These are phyloP conservation scores for Cicer yamashitae DNA, from an alignment of 306 rosid genomes.

Conservation along the genomic window DNA sequence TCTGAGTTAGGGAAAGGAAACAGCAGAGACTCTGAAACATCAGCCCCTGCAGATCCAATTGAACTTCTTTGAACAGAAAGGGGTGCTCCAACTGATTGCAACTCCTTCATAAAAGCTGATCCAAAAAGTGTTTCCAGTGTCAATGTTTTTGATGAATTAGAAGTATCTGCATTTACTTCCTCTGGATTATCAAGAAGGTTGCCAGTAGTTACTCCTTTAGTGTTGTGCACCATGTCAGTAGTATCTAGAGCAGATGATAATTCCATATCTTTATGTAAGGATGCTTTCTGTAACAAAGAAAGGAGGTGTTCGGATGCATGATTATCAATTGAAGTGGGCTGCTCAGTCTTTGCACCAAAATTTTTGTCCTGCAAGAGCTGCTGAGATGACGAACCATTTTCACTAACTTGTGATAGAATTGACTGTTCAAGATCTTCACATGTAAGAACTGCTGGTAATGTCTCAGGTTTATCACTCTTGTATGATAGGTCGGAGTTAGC, in stretches of 20 bases:
- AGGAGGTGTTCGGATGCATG: constrained; percentile 87
- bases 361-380: constrained; percentile 54
- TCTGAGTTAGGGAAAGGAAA: constrained; percentile 58
- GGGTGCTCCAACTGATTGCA: constrained; percentile 97
- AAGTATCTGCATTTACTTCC: constrained; percentile 59
- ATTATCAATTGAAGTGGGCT: constrained; percentile 61
- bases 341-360: constrained; percentile 57
- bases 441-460: constrained; percentile 75
- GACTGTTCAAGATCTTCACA: constrained; percentile 97
- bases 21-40: constrained; percentile 62
- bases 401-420: constrained; percentile 74
- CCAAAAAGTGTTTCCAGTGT: constrained; percentile 96
- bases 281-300: constrained; percentile 82
- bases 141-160: constrained; percentile 62
- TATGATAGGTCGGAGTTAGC: constrained; percentile 54
- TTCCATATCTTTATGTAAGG: constrained; percentile 52
- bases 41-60: constrained; percentile 61
- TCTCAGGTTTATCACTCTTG: constrained; percentile 64
- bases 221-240: constrained; percentile 46
- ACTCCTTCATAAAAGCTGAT: constrained; percentile 94
- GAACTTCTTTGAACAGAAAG: constrained; percentile 82
- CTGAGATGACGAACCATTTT: constrained; percentile 50
- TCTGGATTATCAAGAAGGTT: constrained; percentile 49
- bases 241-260: constrained; percentile 51
- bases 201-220: constrained; percentile 53